Conservation (phyloP, 2,329 filamentous ascomycete genomes). For the Aspergillus ibericus region DNA sequence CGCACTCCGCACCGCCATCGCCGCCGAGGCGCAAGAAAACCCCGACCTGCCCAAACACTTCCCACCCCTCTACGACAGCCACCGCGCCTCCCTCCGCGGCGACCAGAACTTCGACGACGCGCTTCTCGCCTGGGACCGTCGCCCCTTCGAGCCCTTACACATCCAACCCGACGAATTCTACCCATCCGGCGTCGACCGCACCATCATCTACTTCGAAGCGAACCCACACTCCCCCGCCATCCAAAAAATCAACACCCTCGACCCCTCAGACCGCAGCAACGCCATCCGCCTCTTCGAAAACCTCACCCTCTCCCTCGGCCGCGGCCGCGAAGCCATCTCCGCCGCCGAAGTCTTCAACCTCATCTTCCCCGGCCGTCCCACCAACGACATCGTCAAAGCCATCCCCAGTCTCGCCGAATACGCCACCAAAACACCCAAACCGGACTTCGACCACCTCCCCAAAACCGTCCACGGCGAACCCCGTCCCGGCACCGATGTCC, state of each 20-base stretch:
- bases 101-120: conserved; percentile 48
- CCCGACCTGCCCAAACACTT: conserved; percentile 29
- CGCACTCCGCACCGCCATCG: conserved; percentile 9
- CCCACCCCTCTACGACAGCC: conserved; percentile 54
- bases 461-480: conserved; percentile 14
- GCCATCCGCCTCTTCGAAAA: conserved; percentile 27
- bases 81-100: conserved; percentile 37
- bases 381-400: conserved; percentile 32
- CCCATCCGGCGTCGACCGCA: conserved; percentile 50
- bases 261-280: conserved; percentile 13
- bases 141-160: conserved; percentile 68
- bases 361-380: conserved; percentile 32
- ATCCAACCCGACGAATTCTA: conserved; percentile 63
- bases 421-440: conserved; percentile 29
- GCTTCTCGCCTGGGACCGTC: conserved; percentile 66
- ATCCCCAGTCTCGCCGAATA: conserved; percentile 36
- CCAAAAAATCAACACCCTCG: conserved; percentile 20
- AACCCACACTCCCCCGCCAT: conserved; percentile 27
- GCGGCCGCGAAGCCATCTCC: conserved; percentile 22
- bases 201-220: conserved; percentile 38
- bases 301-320: conserved; percentile 26
- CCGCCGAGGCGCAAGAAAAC: conserved; percentile 1
- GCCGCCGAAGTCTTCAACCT: conserved; percentile 29
- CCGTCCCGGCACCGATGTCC: neutral
- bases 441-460: conserved; percentile 25